Evolutionary conservation across 106 monocot species (phyloP), one percentile per base, ranked within the genome.

Genomic region (Hemerocallis citrina): DNA sequence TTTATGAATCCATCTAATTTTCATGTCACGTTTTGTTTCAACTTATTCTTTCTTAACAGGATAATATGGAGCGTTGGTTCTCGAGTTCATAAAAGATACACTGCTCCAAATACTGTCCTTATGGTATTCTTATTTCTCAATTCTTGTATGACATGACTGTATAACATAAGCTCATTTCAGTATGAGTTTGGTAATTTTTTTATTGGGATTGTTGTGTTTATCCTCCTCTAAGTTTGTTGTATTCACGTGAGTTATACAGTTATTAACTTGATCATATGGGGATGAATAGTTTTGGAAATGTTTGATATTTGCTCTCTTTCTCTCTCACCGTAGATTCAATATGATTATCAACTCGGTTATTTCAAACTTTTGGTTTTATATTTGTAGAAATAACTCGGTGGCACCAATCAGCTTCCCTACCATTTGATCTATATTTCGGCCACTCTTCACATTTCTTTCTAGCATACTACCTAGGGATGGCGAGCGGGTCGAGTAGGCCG

Each of bases 51-150:
- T 71, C 17, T 20, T 71, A 35, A 6, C 62, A 94, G 93, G 74
- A 80, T 95, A 40, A 86, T 81, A 65, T 95, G 94, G 94, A 95
- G 89, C 72, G 74, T 62, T 20, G 94, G 89, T 29, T 78, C 75
- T 20, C 57, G 75, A 37, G 68, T 95, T 65, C 77, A 85, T 52
- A 95, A 84, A 66, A 89, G 83, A 78, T 89, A 67, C 50, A 81
- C 65, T n/a, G 73, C 70, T 28, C 61, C 82, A 17, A 81, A 65
- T 68, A 71, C 85, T 20, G 59, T 95, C 47, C 19, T 89, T 15
- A 89, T 80, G 89, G 94, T 95, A 83, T 30, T 49, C 4, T 24
- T 31, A 11, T 63, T 38, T 62, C 59, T 34, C 1, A 2, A 45
- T 9, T n/a, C 24, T 8, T 52, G 20, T 41, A 52, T 48, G 30